phyloP scores from a whole-genome alignment of 768 basidiomycete species.

The Strobilomyces echinocephalus region DNA sequence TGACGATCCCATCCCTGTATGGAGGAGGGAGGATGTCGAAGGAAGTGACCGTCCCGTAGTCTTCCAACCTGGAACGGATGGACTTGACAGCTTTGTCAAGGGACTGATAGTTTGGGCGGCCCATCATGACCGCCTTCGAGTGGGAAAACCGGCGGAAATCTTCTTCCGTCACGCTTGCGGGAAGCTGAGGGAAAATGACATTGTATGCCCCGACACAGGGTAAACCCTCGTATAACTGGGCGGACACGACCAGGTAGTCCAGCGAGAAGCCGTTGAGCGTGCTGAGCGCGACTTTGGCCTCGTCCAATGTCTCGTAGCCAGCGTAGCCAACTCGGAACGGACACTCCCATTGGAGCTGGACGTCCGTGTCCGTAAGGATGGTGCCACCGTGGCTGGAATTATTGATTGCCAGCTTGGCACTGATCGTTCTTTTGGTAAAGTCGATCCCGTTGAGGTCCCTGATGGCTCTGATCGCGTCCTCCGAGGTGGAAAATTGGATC shows the following conservation, averaged over 20 bases:
- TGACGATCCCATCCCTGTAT: conserved; percentile 44
- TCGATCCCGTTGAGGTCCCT: conserved; percentile 44
- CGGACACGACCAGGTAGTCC: conserved; percentile 41
- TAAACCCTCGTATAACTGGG: conserved; percentile 48
- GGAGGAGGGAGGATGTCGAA: conserved; percentile 51
- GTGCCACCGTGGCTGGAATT: conserved; percentile 34
- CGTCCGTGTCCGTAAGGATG: conserved; percentile 47
- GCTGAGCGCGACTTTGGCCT: conserved; percentile 49
- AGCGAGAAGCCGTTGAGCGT: conserved; percentile 35
- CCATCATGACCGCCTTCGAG: conserved; percentile 48
- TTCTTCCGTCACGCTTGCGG: conserved; percentile 38
- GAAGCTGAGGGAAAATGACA: conserved; percentile 55
- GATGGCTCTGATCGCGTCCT: conserved; percentile 51
- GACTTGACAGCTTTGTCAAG: conserved; percentile 33
- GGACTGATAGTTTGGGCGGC: conserved; percentile 42
- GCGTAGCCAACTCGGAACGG: conserved; percentile 55
- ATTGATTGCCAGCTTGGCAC: conserved; percentile 43
- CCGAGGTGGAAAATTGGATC: conserved; percentile 44
- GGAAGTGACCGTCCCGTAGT: conserved; percentile 34
- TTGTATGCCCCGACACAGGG: conserved; percentile 57
- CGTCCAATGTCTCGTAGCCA: conserved; percentile 49
- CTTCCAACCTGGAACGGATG: conserved; percentile 36
- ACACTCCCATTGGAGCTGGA: conserved; percentile 57
- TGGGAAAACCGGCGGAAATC: conserved; percentile 43
- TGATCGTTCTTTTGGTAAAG: conserved; percentile 37